phyloP scores from a whole-genome alignment of 2,329 filamentous ascomycete species.

The Aspergillus clavatus region DNA sequence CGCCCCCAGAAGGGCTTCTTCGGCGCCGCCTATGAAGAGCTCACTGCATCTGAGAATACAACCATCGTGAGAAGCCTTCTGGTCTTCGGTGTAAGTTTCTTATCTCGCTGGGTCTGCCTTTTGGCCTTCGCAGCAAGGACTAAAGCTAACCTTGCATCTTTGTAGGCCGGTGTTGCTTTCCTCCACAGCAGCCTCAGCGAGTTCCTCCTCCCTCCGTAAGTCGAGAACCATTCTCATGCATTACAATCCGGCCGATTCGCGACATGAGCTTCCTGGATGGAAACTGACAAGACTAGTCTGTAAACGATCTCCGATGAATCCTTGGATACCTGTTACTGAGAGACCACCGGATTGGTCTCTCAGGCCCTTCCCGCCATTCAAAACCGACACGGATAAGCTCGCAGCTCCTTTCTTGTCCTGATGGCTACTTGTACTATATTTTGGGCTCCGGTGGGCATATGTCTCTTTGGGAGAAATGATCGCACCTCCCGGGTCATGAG shows the following conservation, averaged over 20 bases:
- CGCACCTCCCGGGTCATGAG: not conserved
- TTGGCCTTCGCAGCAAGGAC: not conserved
- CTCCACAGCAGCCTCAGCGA: conserved; percentile 65
- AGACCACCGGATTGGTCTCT: not conserved
- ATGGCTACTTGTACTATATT: conserved; percentile 25
- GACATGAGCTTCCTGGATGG: not conserved
- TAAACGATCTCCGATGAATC: conserved; percentile 13
- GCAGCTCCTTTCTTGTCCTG: conserved; percentile 8
- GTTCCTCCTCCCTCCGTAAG: conserved; percentile 59
- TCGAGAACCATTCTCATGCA: conserved; percentile 23
- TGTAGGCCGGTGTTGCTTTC: conserved; percentile 60
- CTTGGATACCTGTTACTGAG: not conserved
- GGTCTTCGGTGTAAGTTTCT: conserved; percentile 60
- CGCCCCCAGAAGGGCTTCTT: conserved; percentile 49
- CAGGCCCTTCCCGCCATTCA: not conserved
- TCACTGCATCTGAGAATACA: conserved; percentile 64
- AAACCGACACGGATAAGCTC: not conserved
- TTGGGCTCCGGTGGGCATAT: conserved; percentile 18
- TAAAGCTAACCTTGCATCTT: conserved; percentile 9
- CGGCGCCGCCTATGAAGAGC: conserved; percentile 54
- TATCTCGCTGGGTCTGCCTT: not conserved
- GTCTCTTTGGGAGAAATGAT: conserved; percentile 8
- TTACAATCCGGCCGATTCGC: not conserved
- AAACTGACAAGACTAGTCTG: conserved; percentile 15
- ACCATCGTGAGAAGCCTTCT: conserved; percentile 63